Evolutionary conservation across 129 eudicot species (phyloP).

Genomic region (Tanacetum coccineum): DNA sequence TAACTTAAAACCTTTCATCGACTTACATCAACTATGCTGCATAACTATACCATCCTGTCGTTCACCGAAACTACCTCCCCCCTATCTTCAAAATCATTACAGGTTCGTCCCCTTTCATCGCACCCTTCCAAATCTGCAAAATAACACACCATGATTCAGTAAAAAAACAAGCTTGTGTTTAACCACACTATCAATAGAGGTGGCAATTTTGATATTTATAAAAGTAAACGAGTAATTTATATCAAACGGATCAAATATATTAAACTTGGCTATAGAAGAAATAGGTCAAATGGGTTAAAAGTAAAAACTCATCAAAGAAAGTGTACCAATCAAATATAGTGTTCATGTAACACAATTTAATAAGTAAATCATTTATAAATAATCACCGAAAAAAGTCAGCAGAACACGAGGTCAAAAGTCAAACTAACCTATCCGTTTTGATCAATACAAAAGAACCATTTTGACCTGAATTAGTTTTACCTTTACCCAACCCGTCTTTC

Average conservation of each 20-base stretch:
- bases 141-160: neutral
- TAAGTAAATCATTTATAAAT: no score
- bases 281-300: neutral
- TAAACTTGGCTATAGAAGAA: no score
- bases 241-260: neutral
- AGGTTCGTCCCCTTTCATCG: conserved; percentile 15
- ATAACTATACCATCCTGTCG: conserved; percentile 26
- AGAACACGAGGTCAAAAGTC: no score
- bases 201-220: neutral
- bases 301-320: no score
- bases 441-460: no score
- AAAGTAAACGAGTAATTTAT: neutral
- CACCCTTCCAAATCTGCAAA: conserved; percentile 23
- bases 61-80: conserved; percentile 23
- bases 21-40: conserved; percentile 21
- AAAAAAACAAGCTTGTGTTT: neutral
- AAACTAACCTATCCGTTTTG: no score
- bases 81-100: conserved; percentile 18
- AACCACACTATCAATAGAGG: neutral
- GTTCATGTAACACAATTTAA: no score
- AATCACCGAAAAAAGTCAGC: no score
- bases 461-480: no score
- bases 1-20: neutral
- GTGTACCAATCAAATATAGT: no score
- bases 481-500: no score